A percentile compares a stretch with the other conserved stretches of the same genome.
Conservation (phyloP, 1,139 yeast genomes). For the Suhomyces kunorum region DNA sequence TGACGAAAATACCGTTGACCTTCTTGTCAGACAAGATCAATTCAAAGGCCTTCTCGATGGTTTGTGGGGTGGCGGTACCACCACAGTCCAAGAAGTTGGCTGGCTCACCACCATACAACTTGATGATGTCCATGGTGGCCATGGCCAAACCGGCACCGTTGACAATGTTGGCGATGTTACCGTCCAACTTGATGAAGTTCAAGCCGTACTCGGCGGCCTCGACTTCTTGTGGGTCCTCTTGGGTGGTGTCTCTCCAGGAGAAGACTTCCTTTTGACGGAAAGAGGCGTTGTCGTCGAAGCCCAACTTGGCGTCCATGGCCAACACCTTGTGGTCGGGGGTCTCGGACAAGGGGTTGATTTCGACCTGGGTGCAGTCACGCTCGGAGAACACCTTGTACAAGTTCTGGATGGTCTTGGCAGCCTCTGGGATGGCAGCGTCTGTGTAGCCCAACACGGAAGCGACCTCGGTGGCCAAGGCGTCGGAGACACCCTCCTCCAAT, state of each 20-base stretch:
- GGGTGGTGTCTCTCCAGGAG: slow-evolving; percentile 91
- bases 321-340: slow-evolving; percentile 85
- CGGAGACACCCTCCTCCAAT: slow-evolving; percentile 78
- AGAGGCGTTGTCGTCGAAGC: slow-evolving; percentile 94
- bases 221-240: slow-evolving; percentile 97
- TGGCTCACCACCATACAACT: slow-evolving; percentile 97
- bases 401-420: slow-evolving; percentile 83
- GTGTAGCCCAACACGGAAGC: slow-evolving; percentile 85
- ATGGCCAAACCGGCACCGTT: slow-evolving; percentile 99
- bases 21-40: slow-evolving; percentile 86
- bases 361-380: slow-evolving; percentile 96
- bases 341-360: slow-evolving; percentile 97
- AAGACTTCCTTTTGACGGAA: slow-evolving; percentile 95
- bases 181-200: slow-evolving; percentile 96
- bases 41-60: slow-evolving; percentile 95
- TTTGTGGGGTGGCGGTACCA: slow-evolving; percentile 99
- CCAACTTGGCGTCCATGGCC: slow-evolving; percentile 99
- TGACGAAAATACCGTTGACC: slow-evolving; percentile 95
- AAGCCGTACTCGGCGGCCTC: slow-evolving; percentile 87
- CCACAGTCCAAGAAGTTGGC: slow-evolving; percentile 99
- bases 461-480: slow-evolving; percentile 69
- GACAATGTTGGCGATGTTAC: slow-evolving; percentile 97
- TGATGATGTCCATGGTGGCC: slow-evolving; percentile 99
- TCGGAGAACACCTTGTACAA: slow-evolving; percentile 86
- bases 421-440: slow-evolving; percentile 74